phyloP scores from a whole-genome alignment of 257 asterid genomes.

The Nicotiana knightiana region DNA sequence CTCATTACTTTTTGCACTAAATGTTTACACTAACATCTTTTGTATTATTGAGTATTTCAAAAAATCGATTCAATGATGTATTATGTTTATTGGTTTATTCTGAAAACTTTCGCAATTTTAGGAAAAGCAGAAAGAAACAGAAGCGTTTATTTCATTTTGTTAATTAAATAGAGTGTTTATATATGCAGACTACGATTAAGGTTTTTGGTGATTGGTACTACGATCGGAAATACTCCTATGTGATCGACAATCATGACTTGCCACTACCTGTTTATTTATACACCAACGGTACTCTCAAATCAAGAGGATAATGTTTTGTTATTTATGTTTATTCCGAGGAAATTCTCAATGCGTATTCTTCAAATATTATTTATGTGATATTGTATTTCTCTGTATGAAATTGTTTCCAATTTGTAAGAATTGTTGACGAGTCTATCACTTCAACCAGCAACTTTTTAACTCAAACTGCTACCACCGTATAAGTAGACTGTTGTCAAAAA shows the following conservation, averaged over 20 bases:
- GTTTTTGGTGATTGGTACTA: constrained; percentile 4
- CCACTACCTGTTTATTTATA: constrained; percentile 6
- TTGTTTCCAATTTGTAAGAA: no score
- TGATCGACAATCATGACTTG: background rate
- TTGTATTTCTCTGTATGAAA: background rate
- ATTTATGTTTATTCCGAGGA: background rate
- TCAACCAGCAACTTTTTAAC: no score
- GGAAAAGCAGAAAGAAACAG: background rate
- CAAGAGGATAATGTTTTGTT: background rate
- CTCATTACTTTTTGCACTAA: background rate
- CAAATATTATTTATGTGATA: background rate
- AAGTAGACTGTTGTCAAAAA: no score
- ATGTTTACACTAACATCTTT: background rate
- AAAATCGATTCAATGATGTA: background rate
- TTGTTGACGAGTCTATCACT: no score
- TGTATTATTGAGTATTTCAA: background rate
- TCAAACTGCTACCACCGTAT: no score
- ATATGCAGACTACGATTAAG: background rate
- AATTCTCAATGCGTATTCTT: background rate
- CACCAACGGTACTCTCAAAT: background rate
- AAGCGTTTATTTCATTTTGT: background rate
- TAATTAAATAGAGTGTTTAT: background rate
- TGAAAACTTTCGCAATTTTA: background rate
- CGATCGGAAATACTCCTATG: constrained; percentile 2
- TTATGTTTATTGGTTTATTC: background rate